A percentile compares a stretch with the other conserved stretches of the same genome.
Evolutionary conservation across 768 basidiomycete species (phyloP).

Genomic region (Royoungia palumana): DNA sequence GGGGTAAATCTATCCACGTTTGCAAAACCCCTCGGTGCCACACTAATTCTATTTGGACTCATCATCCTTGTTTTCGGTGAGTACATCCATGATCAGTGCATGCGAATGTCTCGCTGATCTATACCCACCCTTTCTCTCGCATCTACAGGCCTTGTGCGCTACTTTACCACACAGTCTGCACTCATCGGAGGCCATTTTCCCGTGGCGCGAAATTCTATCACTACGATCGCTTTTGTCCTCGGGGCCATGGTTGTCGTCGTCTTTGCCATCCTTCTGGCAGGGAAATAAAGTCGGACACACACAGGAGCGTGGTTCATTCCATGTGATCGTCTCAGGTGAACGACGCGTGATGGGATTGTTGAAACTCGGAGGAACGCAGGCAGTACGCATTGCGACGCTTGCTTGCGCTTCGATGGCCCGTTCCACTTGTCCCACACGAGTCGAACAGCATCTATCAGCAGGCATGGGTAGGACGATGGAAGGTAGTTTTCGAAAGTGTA

Average conservation of each 20-base stretch:
- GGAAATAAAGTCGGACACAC: slow-evolving; percentile 5
- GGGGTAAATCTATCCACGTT: slow-evolving; percentile 23
- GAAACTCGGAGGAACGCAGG: not conserved
- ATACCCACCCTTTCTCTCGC: not conserved
- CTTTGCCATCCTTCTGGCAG: slow-evolving; percentile 42
- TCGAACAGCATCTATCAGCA: not conserved
- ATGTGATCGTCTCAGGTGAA: not conserved
- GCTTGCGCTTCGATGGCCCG: not conserved
- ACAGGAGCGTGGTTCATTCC: not conserved
- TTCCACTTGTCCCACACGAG: too few relatives aligned
- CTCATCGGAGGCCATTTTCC: slow-evolving; percentile 52
- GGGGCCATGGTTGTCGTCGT: slow-evolving; percentile 40
- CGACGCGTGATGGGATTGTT: not conserved
- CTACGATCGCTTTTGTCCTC: slow-evolving; percentile 40
- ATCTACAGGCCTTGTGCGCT: slow-evolving; percentile 45
- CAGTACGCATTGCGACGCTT: not conserved
- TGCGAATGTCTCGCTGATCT: not conserved
- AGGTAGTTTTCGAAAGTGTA: not conserved
- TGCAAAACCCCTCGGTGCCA: slow-evolving; percentile 53
- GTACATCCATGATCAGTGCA: slow-evolving; percentile 1
- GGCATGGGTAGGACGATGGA: not conserved
- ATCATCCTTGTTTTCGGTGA: slow-evolving; percentile 47
- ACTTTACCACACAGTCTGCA: slow-evolving; percentile 50
- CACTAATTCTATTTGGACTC: slow-evolving; percentile 44
- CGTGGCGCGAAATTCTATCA: slow-evolving; percentile 45